phyloP scores from a whole-genome alignment of 106 monocot genomes.

The Hemerocallis citrina region DNA sequence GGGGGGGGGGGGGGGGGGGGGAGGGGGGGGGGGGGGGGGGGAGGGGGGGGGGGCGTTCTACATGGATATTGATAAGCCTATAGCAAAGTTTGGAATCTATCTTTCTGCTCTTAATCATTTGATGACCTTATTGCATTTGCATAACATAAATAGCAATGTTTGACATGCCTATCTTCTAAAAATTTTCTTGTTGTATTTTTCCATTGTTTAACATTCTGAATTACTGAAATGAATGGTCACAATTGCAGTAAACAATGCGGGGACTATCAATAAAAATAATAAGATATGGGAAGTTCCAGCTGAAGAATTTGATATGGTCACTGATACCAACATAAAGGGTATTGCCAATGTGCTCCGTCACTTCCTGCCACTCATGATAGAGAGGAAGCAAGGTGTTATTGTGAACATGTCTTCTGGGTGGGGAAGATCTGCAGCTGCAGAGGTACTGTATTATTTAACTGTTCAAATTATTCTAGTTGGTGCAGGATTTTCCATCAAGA shows the following conservation, averaged over 20 bases:
- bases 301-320: conserved; percentile 92
- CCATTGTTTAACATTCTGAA: too few species aligned
- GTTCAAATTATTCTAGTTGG: not conserved
- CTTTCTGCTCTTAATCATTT: too few species aligned
- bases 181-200: too few species aligned
- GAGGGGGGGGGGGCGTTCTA: too few species aligned
- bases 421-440: conserved; percentile 87
- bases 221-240: conserved; percentile 3
- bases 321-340: conserved; percentile 93
- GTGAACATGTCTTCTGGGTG: conserved; percentile 91
- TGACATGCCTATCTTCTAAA: too few species aligned
- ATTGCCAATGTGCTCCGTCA: conserved; percentile 77
- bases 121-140: too few species aligned
- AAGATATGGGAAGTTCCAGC: conserved; percentile 85
- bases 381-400: conserved; percentile 71
- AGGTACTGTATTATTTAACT: conserved; percentile 28
- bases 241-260: conserved; percentile 87
- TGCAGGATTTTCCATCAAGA: not conserved
- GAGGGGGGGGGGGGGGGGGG: too few species aligned
- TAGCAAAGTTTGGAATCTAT: too few species aligned
- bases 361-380: conserved; percentile 82
- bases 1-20: too few species aligned
- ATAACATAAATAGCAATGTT: too few species aligned
- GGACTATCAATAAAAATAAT: conserved; percentile 88
- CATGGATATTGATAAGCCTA: too few species aligned